Base-by-base conservation (phyloP, 2,329 filamentous ascomycete genomes). In the Cladobotryum protrusum region DNA sequence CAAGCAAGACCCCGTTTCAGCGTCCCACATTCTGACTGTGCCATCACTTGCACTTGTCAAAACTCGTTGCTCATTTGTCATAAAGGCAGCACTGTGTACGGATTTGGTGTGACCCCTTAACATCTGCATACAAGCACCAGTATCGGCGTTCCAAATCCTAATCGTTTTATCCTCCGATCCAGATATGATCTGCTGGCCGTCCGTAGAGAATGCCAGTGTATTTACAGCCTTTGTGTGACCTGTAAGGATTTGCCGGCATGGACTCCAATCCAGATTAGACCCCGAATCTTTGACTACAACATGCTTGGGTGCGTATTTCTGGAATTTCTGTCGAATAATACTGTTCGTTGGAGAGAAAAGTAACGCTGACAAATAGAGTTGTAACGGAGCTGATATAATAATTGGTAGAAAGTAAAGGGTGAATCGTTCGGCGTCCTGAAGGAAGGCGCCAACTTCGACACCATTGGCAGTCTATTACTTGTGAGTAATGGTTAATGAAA, bases 321-420 rank as follows among this genome's bases (percentile, higher is more conserved):
- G 12, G 37, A 60, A 59, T 35, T n/a, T 44, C 3, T 43, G 20
- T 33, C 56, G 43, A 4, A 56, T 35, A 6, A 56, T 12, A 18
- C 61, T 63, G 9, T 29, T 48, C 33, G 40, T 32, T n/a, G 60
- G 61, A 8, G 52, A 29, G 24, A 65, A 63, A 3, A 57, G 32
- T 7, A 65, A 41, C 7, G 54, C 56, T 3, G 62, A 61, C 1
- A 29, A 37, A 36, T 65, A 64, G 1, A 61, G n/a, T 29, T 64
- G 61, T 2, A 63, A 52, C 2, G 61, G 61, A 7, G 50, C 14
- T 1, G 8, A 1, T 15, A 53, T 37, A 43, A 57, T 54, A 37
- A 47, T 47, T 20, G 42, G 3, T 5, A 9, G 14, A 32, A 34
- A 54, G 32, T 29, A 9, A 12, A 53, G 44, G n/a, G 55, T 41